Conservation (phyloP, 345 rosid species). For the Camelina laxa region DNA sequence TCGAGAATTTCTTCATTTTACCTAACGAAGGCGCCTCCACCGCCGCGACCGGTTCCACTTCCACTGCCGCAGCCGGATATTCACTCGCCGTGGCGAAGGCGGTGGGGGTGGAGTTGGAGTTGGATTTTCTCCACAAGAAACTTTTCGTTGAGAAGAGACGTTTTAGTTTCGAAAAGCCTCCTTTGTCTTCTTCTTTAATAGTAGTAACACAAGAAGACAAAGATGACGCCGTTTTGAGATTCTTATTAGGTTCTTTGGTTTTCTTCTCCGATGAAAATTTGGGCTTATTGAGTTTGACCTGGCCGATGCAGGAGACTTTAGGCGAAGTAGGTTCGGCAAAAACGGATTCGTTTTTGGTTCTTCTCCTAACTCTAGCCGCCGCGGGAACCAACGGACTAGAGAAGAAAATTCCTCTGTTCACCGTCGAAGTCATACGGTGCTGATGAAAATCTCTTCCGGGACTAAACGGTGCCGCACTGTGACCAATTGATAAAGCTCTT, state of each 20-base stretch:
- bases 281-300: constrained; percentile 58
- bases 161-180: constrained; percentile 46
- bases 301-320: constrained; percentile 92
- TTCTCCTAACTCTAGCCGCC: constrained; percentile 53
- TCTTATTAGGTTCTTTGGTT: constrained; percentile 27
- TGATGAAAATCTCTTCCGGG: constrained; percentile 55
- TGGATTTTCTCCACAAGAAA: constrained; percentile 43
- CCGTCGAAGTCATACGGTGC: constrained; percentile 26
- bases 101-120: neutral
- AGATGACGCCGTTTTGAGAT: constrained; percentile 8
- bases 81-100: constrained; percentile 19
- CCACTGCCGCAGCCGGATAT: constrained; percentile 38
- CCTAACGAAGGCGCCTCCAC: constrained; percentile 43
- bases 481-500: constrained; percentile 54
- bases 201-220: constrained; percentile 9
- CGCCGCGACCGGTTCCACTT: constrained; percentile 6
- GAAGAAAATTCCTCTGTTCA: constrained; percentile 42
- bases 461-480: constrained; percentile 55
- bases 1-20: constrained; percentile 72
- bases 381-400: constrained; percentile 69
- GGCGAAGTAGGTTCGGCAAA: constrained; percentile 84
- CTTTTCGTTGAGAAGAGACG: constrained; percentile 47
- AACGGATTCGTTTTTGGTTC: constrained; percentile 42
- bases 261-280: constrained; percentile 34
- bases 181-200: constrained; percentile 33